Conservation (phyloP, 2,329 filamentous ascomycete species). For the Alternaria hordeiaustralica region DNA sequence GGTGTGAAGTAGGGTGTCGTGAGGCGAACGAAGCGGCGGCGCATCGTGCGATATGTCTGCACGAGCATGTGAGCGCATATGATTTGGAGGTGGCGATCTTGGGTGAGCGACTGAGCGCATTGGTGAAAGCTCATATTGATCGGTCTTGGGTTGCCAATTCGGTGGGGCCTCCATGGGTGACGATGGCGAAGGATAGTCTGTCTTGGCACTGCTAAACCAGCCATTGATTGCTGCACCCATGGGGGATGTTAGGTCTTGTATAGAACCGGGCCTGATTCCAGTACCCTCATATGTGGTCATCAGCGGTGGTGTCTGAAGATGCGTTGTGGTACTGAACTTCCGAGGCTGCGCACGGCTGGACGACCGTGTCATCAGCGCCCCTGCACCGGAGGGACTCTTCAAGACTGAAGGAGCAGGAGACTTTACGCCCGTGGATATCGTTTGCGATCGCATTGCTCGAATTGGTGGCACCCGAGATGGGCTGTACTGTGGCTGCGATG, state of each 20-base stretch:
- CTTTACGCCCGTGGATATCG: neutral
- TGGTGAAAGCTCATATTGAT: conserved; percentile 22
- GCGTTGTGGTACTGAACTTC: conserved; percentile 12
- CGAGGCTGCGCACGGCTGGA: neutral
- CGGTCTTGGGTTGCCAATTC: conserved; percentile 19
- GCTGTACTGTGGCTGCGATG: neutral
- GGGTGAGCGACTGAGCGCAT: conserved; percentile 19
- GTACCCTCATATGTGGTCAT: neutral
- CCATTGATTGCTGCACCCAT: conserved; percentile 23
- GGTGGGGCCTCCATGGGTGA: conserved; percentile 5
- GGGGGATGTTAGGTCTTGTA: conserved; percentile 16
- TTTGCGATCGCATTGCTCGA: neutral
- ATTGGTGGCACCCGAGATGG: neutral
- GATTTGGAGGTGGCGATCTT: neutral
- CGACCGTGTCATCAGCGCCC: neutral
- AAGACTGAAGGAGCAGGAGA: neutral
- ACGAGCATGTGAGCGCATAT: neutral
- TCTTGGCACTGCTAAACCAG: conserved; percentile 12
- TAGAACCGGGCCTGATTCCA: neutral
- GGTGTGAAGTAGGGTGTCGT: neutral
- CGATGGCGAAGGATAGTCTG: neutral
- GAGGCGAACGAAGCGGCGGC: neutral
- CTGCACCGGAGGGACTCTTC: neutral
- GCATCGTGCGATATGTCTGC: neutral
- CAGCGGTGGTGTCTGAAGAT: conserved; percentile 3